Base-by-base conservation (phyloP, 148 eudicot species). In the Euryodendron excelsum region DNA sequence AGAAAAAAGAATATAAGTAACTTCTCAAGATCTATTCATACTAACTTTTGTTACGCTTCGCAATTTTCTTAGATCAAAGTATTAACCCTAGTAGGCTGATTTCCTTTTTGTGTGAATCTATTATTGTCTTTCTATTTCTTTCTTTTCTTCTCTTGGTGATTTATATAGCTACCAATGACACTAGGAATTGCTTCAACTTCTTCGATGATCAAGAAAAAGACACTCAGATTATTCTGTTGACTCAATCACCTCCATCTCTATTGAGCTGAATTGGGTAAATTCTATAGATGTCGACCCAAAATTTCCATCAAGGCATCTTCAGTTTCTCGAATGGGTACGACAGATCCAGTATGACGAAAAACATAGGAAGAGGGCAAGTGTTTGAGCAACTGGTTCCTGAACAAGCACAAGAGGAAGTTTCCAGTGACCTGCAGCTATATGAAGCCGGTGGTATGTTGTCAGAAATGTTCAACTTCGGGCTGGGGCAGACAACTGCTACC, bases 391-490 rank as follows among this genome's bases (percentile, higher is more conserved):
- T 6, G 8, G 21, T 64, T 14, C 69, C 41, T 1, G 64, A 18
- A 55, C 60, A 4, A 50, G 5, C 14, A 21, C 60, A 55, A 21
- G 60, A 55, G 3, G 76, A 61, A 39, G 20, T 72, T 47, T 45
- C 84, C 39, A 63, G 65, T 45, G 55, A 71, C 39, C 58, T 52
- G 5, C 69, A 68, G 52, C 60, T 52, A 10, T 76, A 80, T 33
- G 73, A 67, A 77, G 34, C 76, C 36, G 31, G 64, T 23, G 75
- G 72, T 37, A 84, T 77, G 84, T 62, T 84, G 60, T 78, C 82
- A 21, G 87, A 81, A 72, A 78, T 81, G 34, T 53, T 81, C 21
- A 73, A 61, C 66, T 59, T 31, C 1, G 60, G 55, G 48, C 72
- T 72, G 39, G 67, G 73, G 55, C 73, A 70, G 5, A 47, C 53